Evolutionary conservation across 2,329 filamentous ascomycete genomes (phyloP), one percentile per base, ranked within the genome.

Genomic region (Monilinia polystroma): DNA sequence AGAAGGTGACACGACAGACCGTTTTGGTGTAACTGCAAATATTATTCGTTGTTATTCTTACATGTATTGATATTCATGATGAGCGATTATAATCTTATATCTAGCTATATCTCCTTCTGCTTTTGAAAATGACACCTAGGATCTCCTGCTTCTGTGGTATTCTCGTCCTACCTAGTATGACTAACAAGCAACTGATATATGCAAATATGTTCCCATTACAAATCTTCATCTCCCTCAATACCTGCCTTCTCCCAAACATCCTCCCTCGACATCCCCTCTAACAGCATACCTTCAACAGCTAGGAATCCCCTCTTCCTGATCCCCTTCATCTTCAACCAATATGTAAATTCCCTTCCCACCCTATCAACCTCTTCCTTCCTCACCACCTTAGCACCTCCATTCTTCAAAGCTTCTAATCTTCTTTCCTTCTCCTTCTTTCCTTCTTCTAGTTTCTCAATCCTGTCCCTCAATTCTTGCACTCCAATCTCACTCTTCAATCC

Each of bases 161-260:
- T 10, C n/a, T 51, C 7, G n/a, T 26, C 49, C 10, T n/a, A 23
- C 23, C 23, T 23, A 23, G 23, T 23, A 26, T n/a, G 41, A 16
- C 41, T 16, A 43, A 43, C 41, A 16, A 60, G 16, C 29, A 60
- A 5, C 23, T 11, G 11, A 51, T 26, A 5, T 4, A 0, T 14
- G 10, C 49, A 52, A 52, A 29, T 4, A 29, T 18, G 23, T 29
- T 29, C 49, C 23, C 23, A 35, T 35, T 29, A 29, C 12, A 26
- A 26, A 52, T 62, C 67, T 54, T 63, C 65, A 68, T 70, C 71
- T n/a, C 66, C 71, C 66, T 75, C 71, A 64, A 75, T 66, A 26
- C 74, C 73, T 10, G 67, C 72, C 68, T 66, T 71, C 64, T 75
- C 85, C 80, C 82, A 84, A 49, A 86, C 70, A 70, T 84, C 82